A percentile compares a stretch with the other conserved stretches of the same genome.
Evolutionary conservation across 768 basidiomycete species (phyloP).

Genomic region (Asterophora parasitica): DNA sequence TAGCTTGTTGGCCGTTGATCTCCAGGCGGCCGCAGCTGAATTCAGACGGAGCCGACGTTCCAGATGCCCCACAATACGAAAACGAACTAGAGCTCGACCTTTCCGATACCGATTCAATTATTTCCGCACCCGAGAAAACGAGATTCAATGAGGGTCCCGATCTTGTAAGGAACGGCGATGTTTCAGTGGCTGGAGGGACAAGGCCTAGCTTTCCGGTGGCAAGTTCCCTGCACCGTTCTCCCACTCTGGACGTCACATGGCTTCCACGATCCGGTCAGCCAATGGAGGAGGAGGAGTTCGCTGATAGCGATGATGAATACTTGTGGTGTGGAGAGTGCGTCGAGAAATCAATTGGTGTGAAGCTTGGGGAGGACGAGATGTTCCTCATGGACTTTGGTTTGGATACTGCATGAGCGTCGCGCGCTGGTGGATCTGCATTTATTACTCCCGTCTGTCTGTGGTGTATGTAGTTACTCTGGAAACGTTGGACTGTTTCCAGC

Average conservation of each 20-base stretch:
- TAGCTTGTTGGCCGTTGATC: slow-evolving; percentile 2
- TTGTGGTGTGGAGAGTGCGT: slow-evolving; percentile 5
- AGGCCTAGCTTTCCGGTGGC: slow-evolving; percentile 4
- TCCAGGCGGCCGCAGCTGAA: slow-evolving; percentile 3
- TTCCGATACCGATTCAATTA: slow-evolving; percentile 9
- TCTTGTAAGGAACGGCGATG: slow-evolving; percentile 14
- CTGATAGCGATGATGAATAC: slow-evolving; percentile 14
- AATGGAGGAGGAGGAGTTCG: slow-evolving; percentile 1
- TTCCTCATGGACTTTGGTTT: slow-evolving; percentile 11
- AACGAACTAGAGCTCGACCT: slow-evolving; percentile 14
- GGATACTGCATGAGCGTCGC: background rate
- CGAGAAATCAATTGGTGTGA: background rate
- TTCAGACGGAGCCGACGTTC: background rate
- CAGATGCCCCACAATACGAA: background rate
- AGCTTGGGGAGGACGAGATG: slow-evolving; percentile 8
- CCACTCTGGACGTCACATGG: slow-evolving; percentile 17
- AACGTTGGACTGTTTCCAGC: slow-evolving; percentile 1
- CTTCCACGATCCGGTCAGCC: slow-evolving; percentile 10
- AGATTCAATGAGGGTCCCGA: slow-evolving; percentile 2
- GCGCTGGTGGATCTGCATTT: background rate
- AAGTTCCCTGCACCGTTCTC: slow-evolving; percentile 9
- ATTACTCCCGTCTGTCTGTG: background rate
- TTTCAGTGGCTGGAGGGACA: slow-evolving; percentile 13
- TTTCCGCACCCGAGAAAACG: slow-evolving; percentile 3
- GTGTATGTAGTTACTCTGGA: slow-evolving; percentile 8